Conservation (phyloP, 306 rosid genomes). For the Purshia tridentata region DNA sequence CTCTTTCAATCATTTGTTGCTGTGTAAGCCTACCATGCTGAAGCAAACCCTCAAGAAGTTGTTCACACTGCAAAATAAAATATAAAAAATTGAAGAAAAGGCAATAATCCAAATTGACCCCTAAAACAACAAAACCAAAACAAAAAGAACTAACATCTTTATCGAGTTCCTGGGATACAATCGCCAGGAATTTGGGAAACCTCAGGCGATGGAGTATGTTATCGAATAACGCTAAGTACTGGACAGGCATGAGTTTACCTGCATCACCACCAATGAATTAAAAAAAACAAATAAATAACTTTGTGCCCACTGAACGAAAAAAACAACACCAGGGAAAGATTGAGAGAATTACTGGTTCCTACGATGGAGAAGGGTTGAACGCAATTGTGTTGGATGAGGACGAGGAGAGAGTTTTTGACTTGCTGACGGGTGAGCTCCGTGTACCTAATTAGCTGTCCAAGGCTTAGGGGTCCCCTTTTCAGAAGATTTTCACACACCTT, state of each 20-base stretch:
- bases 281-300: conserved; percentile 6
- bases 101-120: conserved; percentile 14
- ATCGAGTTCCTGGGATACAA: conserved; percentile 51
- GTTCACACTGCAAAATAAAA: conserved; percentile 51
- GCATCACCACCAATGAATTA: conserved; percentile 36
- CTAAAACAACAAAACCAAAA: conserved; percentile 18
- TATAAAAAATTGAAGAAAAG: not conserved
- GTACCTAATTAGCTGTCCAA: conserved; percentile 43
- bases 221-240: conserved; percentile 62
- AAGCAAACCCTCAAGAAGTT: conserved; percentile 74
- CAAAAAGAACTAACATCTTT: conserved; percentile 46
- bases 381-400: conserved; percentile 86
- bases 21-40: conserved; percentile 78
- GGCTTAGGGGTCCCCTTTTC: conserved; percentile 49
- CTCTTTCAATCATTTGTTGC: conserved; percentile 70
- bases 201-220: conserved; percentile 78
- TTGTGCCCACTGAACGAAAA: not conserved
- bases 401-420: conserved; percentile 75
- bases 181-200: conserved; percentile 71
- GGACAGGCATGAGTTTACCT: conserved; percentile 24
- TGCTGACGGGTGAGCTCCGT: conserved; percentile 63
- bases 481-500: conserved; percentile 75
- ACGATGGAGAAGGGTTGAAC: conserved; percentile 55
- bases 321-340: not conserved
- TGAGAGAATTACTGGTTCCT: conserved; percentile 25